Evolutionary conservation across 148 eudicot genomes (phyloP), one percentile per base, ranked within the genome.

Genomic region (Vaccinium darrowii): DNA sequence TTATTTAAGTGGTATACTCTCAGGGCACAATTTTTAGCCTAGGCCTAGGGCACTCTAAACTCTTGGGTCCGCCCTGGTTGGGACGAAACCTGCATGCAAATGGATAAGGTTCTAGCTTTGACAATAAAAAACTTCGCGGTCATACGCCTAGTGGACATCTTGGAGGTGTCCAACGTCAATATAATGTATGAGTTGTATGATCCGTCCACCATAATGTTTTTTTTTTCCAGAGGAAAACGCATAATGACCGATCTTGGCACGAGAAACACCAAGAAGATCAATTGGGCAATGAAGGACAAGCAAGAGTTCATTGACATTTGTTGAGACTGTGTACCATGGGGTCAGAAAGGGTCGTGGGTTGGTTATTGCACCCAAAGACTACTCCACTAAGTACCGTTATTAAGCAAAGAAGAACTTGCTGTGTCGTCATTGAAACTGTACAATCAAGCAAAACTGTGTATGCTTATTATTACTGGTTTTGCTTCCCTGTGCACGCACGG

Each of bases 81-180:
- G 98, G 98, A 94, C 83, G 95, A 94, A 84, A 94, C 98, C 54
- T 94, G 98, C 72, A 94, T 94, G 95, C 98, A 93, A 93, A 90
- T 90, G 92, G 92, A 90, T 47, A 91, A 90, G 83, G 92, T 90
- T 50, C 78, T 90, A 77, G 86, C 92, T 81, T 90, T 88, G 71
- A 88, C 92, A 10, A 84, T 88, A 56, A 90, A 88, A 86, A 90
- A 90, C 82, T 90, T 90, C 87, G 91, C 89, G 0, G 92, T 90
- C 36, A 90, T 90, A 67, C 88, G 87, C 84, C 81, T 90, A 51
- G 87, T 90, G 84, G 89, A 90, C 71, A 90, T 90, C 62, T 82
- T 88, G 19, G 92, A 90, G 92, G 92, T 90, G 57, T 90, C 92
- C 6, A 91, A 90, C 84, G 88, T 90, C 84, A 88, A 90, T 77